phyloP scores from a whole-genome alignment of 1,284 basidiomycete genomes.

The Ustilago shanxiensis region DNA sequence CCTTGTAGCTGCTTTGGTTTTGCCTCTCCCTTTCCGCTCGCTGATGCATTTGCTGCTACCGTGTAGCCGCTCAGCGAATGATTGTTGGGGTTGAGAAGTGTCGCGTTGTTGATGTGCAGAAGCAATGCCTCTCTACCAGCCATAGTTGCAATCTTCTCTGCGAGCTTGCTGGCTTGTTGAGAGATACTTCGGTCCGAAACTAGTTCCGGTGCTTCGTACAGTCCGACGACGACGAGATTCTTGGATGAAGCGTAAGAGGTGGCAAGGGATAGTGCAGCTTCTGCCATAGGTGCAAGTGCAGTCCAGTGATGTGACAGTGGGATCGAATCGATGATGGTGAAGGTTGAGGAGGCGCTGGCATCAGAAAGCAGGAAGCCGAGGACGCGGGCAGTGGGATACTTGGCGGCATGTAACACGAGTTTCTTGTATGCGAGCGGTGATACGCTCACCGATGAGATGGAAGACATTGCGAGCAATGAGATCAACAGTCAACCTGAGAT shows the following conservation, averaged over 20 bases:
- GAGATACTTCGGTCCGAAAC: constrained; percentile 27
- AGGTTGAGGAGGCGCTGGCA: constrained; percentile 1
- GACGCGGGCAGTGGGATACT: constrained; percentile 47
- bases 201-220: constrained; percentile 51
- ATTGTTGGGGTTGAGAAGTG: constrained; percentile 12
- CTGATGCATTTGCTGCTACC: constrained; percentile 11
- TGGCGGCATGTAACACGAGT: constrained; percentile 45
- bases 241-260: constrained; percentile 27
- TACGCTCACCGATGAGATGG: constrained; percentile 21
- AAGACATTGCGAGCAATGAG: constrained; percentile 23
- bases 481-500: too few relatives aligned
- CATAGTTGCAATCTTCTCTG: constrained; percentile 39
- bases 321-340: constrained; percentile 28
- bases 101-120: constrained; percentile 44
- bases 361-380: constrained; percentile 41
- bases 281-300: constrained; percentile 39
- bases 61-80: constrained; percentile 25
- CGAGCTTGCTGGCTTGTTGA: constrained; percentile 32
- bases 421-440: constrained; percentile 48
- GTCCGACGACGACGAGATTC: constrained; percentile 24
- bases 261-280: constrained; percentile 40
- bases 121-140: constrained; percentile 21
- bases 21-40: constrained; percentile 5
- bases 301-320: constrained; percentile 57
- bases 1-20: constrained; percentile 29